phyloP scores from a whole-genome alignment of 202 grass and related monocot genomes.

The Zizania palustris region DNA sequence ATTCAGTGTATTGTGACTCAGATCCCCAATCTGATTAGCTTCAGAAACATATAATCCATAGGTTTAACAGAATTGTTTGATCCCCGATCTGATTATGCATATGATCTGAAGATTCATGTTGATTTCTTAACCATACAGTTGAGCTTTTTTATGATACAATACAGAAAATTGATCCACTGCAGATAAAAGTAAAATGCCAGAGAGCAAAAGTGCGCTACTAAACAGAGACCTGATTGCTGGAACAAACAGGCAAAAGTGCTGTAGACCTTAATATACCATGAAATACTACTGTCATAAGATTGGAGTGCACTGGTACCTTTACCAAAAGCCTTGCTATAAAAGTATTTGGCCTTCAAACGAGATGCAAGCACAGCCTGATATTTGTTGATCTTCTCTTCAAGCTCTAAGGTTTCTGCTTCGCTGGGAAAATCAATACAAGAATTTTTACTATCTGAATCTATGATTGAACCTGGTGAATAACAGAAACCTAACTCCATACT shows the following conservation, averaged over 20 bases:
- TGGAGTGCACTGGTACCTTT: slow-evolving; percentile 45
- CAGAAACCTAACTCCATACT: slow-evolving; percentile 17
- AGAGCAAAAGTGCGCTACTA: not conserved
- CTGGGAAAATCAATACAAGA: slow-evolving; percentile 18
- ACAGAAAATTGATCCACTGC: not conserved
- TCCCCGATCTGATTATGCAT: slow-evolving; percentile 1
- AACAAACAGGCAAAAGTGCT: slow-evolving; percentile 19
- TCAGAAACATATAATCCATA: not conserved
- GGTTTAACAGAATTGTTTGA: not conserved
- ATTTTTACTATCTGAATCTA: slow-evolving; percentile 11
- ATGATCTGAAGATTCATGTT: not conserved
- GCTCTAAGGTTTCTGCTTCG: slow-evolving; percentile 28
- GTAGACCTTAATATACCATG: slow-evolving; percentile 15
- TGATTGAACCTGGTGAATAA: slow-evolving; percentile 19
- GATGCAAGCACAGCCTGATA: slow-evolving; percentile 56
- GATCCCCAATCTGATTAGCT: not conserved
- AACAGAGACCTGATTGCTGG: not conserved
- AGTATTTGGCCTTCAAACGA: slow-evolving; percentile 68
- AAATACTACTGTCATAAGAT: not conserved
- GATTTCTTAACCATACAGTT: slow-evolving; percentile 8
- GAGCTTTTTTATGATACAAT: not conserved
- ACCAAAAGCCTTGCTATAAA: slow-evolving; percentile 50
- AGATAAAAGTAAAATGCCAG: slow-evolving; percentile 12
- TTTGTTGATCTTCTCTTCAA: slow-evolving; percentile 58
- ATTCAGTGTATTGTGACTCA: not conserved